Evolutionary conservation across 345 rosid species (phyloP), one percentile per base, ranked within the genome.

Genomic region (Gossypium bickii): DNA sequence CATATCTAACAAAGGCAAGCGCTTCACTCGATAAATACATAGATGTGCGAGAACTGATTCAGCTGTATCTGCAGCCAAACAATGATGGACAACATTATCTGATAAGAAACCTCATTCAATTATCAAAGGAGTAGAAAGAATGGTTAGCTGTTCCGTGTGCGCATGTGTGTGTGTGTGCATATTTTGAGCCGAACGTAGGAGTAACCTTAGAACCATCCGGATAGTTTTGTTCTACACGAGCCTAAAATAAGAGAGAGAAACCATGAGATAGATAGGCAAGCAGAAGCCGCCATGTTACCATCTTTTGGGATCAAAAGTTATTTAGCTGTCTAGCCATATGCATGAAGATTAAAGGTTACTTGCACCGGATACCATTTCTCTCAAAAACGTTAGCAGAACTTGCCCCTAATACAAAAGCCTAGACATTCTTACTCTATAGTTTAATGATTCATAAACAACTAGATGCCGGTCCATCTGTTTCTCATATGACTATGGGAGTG

Each of bases 31-130:
- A 20, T 48, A 69, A 56, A 38, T 43, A 15, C 41, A 27, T 70
- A 47, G 56, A n/a, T 62, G 2, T 8, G 16, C 12, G n/a, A 65
- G 13, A 47, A 71, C 43, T 51, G 10, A 63, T 56, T 77, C 74
- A 11, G 18, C 41, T 58, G 56, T 72, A 73, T 67, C 87, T 84
- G 85, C 85, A 29, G 34, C 34, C 80, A 76, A 56, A 70, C 66
- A 77, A 18, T 49, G 34, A 29, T 20, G 1, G 53, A 41, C 17
- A 10, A 18, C 44, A 16, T 49, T 68, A 68, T 68, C 25, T 22
- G 44, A 49, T 25, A 24, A 67, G 71, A 67, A 49, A 15, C 9
- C 55, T 24, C 17, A 67, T 67, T 29, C 45, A 51, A 16, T 51
- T 45, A 52, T 69, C 44, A 1, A 51, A 8, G 59, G 44, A 48